A percentile compares a stretch with the other conserved stretches of the same genome.
Evolutionary conservation across 257 asterid genomes (phyloP).

Genomic region (Ballota nigra): DNA sequence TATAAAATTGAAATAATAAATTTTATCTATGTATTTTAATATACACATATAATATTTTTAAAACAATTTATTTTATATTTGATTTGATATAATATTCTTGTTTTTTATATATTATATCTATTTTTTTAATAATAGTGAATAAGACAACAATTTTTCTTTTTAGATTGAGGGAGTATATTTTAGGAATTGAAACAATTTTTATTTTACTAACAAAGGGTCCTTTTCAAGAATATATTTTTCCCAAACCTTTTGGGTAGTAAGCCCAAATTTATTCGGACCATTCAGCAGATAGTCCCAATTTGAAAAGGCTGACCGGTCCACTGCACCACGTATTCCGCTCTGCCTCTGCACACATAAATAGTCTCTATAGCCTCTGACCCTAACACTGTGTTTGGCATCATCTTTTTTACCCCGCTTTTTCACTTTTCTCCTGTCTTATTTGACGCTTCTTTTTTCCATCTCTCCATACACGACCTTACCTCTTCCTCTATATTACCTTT

Average conservation of each 20-base stretch:
- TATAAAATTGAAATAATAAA: too few species aligned
- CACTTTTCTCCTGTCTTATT: constrained; percentile 26
- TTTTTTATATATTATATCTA: too few species aligned
- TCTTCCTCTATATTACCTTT: constrained; percentile 29
- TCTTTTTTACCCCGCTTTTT: constrained; percentile 24
- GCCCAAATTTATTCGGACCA: not conserved
- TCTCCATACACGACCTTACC: constrained; percentile 32
- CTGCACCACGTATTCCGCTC: constrained; percentile 24
- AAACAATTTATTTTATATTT: too few species aligned
- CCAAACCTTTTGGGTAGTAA: not conserved
- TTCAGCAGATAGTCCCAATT: constrained; percentile 18
- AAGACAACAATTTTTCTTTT: too few species aligned
- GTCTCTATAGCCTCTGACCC: constrained; percentile 17
- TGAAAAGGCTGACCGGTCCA: constrained; percentile 31
- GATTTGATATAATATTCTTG: too few species aligned
- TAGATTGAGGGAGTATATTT: too few species aligned
- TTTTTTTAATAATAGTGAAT: too few species aligned
- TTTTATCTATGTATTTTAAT: too few species aligned
- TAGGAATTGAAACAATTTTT: not conserved
- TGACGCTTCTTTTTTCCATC: constrained; percentile 19
- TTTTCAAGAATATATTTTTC: not conserved
- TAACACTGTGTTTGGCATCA: constrained; percentile 39
- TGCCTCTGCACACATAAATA: not conserved
- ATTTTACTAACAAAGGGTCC: not conserved
- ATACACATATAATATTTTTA: too few species aligned